Percentiles rank a stretch among this genome's conserved stretches.
Evolutionary conservation across 306 rosid genomes (phyloP).

Genomic region (Lathyrus tuberosus): DNA sequence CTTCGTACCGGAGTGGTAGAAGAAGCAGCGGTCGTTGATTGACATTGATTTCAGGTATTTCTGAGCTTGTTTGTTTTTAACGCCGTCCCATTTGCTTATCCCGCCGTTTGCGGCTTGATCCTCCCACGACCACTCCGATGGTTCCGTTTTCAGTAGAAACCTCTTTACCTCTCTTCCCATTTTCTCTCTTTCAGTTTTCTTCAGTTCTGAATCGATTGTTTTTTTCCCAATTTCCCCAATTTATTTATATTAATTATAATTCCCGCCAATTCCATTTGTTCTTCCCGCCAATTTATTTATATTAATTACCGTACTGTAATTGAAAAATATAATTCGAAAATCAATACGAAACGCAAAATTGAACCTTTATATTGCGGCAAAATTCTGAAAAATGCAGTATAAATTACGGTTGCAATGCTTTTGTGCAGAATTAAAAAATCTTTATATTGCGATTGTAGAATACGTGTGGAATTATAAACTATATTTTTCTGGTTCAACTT

Average conservation of each 20-base stretch:
- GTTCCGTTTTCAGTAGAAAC: constrained; percentile 82
- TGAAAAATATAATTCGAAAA: too few relatives aligned
- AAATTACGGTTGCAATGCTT: too few relatives aligned
- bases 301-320: too few relatives aligned
- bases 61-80: constrained; percentile 87
- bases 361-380: too few relatives aligned
- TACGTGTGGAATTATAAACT: too few relatives aligned
- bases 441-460: too few relatives aligned
- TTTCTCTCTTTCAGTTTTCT: background rate
- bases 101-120: constrained; percentile 80
- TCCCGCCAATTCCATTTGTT: background rate
- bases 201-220: background rate
- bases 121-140: constrained; percentile 94
- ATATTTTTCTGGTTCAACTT: too few relatives aligned
- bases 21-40: constrained; percentile 69
- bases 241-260: background rate
- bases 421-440: too few relatives aligned
- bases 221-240: background rate
- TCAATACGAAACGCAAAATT: too few relatives aligned
- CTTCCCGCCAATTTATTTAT: background rate
- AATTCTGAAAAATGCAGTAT: too few relatives aligned
- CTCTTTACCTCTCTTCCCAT: constrained; percentile 33
- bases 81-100: constrained; percentile 82
- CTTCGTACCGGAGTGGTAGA: constrained; percentile 82
- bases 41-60: constrained; percentile 78